These are phyloP conservation scores for Tuber umbilicatum DNA, from an alignment of 495 filamentous ascomycete genomes.

Conservation along the genomic window DNA sequence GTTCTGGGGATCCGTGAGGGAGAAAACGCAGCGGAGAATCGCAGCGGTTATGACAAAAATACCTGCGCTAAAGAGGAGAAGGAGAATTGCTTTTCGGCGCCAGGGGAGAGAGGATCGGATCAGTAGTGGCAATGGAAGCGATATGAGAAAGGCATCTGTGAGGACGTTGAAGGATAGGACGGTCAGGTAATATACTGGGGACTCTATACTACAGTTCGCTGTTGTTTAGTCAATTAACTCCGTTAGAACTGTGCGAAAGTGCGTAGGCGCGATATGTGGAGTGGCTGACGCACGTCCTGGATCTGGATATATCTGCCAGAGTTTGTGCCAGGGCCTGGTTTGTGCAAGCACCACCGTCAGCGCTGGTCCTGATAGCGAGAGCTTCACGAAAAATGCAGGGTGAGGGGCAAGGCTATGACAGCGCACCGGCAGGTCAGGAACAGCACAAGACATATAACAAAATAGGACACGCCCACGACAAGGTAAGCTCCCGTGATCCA, in stretches of 20 bases:
- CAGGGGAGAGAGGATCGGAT: constrained; percentile 50
- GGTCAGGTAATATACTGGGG: constrained; percentile 44
- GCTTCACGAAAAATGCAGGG: background rate
- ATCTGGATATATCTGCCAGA: constrained; percentile 56
- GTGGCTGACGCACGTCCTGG: constrained; percentile 50
- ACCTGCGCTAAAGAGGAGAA: constrained; percentile 56
- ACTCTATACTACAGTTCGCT: constrained; percentile 43
- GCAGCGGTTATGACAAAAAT: constrained; percentile 56
- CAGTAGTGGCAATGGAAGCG: constrained; percentile 46
- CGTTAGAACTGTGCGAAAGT: constrained; percentile 5
- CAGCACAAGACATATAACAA: constrained; percentile 47
- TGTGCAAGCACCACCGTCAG: constrained; percentile 48
- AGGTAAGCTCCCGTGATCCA: constrained; percentile 49
- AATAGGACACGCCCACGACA: constrained; percentile 48
- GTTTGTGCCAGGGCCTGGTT: constrained; percentile 49
- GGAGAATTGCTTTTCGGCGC: constrained; percentile 51
- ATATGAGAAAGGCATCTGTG: constrained; percentile 13
- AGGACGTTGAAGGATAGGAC: constrained; percentile 15
- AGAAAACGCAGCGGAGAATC: constrained; percentile 55
- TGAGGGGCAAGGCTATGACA: too few relatives aligned
- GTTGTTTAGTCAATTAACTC: constrained; percentile 23
- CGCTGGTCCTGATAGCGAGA: constrained; percentile 43
- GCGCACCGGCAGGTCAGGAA: constrained; percentile 41
- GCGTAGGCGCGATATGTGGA: background rate
- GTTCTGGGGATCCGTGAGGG: constrained; percentile 44